Evolutionary conservation across 2,329 filamentous ascomycete species (phyloP).

Genomic region (Colletotrichum sidae): DNA sequence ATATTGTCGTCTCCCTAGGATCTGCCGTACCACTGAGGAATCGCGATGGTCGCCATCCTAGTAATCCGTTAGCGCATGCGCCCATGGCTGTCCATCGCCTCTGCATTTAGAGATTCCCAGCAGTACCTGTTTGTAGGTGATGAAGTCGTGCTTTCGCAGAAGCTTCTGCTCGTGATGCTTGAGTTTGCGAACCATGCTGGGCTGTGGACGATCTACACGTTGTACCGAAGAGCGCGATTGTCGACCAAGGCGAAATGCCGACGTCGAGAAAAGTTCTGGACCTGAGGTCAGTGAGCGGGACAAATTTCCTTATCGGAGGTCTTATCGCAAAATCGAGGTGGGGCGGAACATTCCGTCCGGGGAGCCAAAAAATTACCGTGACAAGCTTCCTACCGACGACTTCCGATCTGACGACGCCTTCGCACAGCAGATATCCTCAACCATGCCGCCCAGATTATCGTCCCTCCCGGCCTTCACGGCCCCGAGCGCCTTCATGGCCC

Average conservation of each 20-base stretch:
- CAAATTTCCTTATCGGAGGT: conserved; percentile 32
- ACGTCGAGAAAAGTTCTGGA: conserved; percentile 25
- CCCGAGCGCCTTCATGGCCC: conserved; percentile 30
- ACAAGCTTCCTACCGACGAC: background rate
- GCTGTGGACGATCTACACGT: conserved; percentile 4
- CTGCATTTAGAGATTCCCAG: background rate
- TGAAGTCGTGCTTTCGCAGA: conserved; percentile 92
- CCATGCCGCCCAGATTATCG: conserved; percentile 56
- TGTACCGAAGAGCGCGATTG: conserved; percentile 6
- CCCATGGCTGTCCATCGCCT: background rate
- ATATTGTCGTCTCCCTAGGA: background rate
- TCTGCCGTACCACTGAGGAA: conserved; percentile 65
- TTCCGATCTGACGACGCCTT: conserved; percentile 9
- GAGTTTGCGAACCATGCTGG: conserved; percentile 89
- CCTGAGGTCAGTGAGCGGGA: conserved; percentile 20
- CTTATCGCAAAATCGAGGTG: conserved; percentile 25
- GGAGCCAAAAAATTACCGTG: conserved; percentile 37
- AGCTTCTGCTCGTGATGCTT: conserved; percentile 98
- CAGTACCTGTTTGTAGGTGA: conserved; percentile 76
- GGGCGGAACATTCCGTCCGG: conserved; percentile 35
- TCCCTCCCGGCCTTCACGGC: conserved; percentile 36
- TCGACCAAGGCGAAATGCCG: conserved; percentile 8
- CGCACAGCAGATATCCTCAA: background rate
- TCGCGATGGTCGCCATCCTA: conserved; percentile 70
- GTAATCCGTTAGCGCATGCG: conserved; percentile 21